Base-by-base conservation (phyloP, 352 stramenopile genomes). In the Phytopythium delawarense region DNA sequence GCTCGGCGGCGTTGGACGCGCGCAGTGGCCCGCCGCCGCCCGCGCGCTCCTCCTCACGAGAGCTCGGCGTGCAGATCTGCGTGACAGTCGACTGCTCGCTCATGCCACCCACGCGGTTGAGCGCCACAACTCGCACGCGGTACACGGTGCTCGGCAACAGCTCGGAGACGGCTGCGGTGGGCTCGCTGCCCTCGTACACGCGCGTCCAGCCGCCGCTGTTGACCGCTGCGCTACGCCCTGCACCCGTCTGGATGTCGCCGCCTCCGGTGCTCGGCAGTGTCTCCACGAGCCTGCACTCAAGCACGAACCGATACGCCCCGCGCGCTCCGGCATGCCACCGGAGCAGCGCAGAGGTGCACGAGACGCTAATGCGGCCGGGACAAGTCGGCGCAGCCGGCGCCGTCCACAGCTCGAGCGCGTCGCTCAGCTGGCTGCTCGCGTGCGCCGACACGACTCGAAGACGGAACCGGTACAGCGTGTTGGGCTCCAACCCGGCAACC, bases 391-490 rank as follows among this genome's bases (percentile, higher is more conserved):
- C 70, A 25, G 76, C 67, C 1, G 84, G 82, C 13, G 79, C 72
- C 7, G 84, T 91, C 50, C 70, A 88, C 28, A 98, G 74, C 48
- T 85, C 74, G 4, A 97, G 63, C 0, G 85, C 84, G 1, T 88
- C 72, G 57, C 86, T 96, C 11, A 96, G 73, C 39, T 81, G 72
- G 45, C 84, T 96, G 4, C 86, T 85, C 16, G 87, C 78, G 54
- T 92, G 81, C 2, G 79, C 81, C 18, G 81, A 86, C 49, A 97
- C 84, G 28, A 82, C 65, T 40, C 89, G 82, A 35, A 98, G 68
- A 3, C 81, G 76, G 62, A 98, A 97, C 23, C 73, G 66, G 63
- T 98, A 97, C 30, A 77, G 61, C 2, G 78, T 92, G 70, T 97
- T 97, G 16, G 91, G 84, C 46, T 76, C 72, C 5, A 98, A 70